phyloP scores from a whole-genome alignment of 768 basidiomycete genomes.

The Rhizopogon vinicolor region DNA sequence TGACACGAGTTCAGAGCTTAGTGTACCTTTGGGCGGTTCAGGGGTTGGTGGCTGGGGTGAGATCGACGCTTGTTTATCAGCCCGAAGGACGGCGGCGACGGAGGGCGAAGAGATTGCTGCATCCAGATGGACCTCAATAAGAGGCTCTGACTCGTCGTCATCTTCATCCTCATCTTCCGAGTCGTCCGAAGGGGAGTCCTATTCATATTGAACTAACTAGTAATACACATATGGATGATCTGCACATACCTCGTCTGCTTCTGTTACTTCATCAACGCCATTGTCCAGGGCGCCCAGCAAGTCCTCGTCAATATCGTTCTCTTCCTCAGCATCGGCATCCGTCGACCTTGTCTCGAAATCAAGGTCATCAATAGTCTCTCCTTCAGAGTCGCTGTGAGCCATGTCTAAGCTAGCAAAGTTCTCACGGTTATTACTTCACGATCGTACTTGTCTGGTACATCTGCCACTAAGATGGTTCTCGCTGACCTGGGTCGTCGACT shows the following conservation, averaged over 20 bases:
- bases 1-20: background rate
- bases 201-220: conserved; percentile 6
- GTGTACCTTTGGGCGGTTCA: conserved; percentile 31
- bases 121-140: conserved; percentile 28
- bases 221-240: background rate
- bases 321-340: conserved; percentile 43
- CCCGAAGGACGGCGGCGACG: conserved; percentile 20
- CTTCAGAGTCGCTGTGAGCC: conserved; percentile 59
- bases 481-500: conserved; percentile 92
- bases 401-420: conserved; percentile 29
- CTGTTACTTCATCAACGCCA: conserved; percentile 58
- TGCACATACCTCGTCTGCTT: conserved; percentile 64
- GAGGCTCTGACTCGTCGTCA: conserved; percentile 44
- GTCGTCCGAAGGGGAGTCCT: conserved; percentile 61
- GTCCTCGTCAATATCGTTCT: conserved; percentile 55
- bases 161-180: conserved; percentile 58
- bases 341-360: conserved; percentile 43
- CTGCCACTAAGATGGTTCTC: conserved; percentile 68
- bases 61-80: conserved; percentile 8
- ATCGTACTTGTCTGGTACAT: conserved; percentile 15
- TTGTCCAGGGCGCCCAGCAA: conserved; percentile 54
- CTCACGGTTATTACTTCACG: conserved; percentile 21
- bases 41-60: conserved; percentile 24
- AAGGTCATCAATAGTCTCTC: conserved; percentile 55
- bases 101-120: conserved; percentile 23